Base-by-base conservation (phyloP, 768 basidiomycete genomes). In the Termitomyces sp. region DNA sequence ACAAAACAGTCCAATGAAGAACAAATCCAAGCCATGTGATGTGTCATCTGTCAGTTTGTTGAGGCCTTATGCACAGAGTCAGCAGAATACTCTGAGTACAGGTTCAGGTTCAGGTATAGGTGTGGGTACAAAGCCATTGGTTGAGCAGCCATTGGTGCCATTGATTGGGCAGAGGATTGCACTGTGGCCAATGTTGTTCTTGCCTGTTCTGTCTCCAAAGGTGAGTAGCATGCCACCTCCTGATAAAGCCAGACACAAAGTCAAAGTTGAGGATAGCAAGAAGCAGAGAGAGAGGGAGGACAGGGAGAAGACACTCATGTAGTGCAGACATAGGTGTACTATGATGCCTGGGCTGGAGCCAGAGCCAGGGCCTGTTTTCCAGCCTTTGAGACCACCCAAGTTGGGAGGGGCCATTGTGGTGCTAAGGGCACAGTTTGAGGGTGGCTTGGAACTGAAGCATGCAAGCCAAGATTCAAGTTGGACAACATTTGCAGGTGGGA, bases 301-400 rank as follows among this genome's bases (percentile, higher is more conserved):
- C 10, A 37, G 5, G 23, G 32, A 32, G 17, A 28, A 61, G 65
- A 3, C 71, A 71, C 65, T 70, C 32, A 72, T 25, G 68, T 70
- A 16, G 73, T 72, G 0, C 83, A 84, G 42, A 17, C 16, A 1
- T 63, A 81, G 77, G 66, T 77, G 80, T 40, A 82, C 81, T 3
- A 66, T 78, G 67, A 84, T 80, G 3, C 84, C 87, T 2, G 76
- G 73, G 0, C 85, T 84, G 34, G 48, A 49, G 34, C 73, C 76
- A 1, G 86, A 87, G 25, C 79, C 83, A 0, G 76, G 75, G 0
- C 79, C 78, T 0, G 79, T 83, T 0, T 83, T 88, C 70, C 79
- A 82, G 52, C 80, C 86, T 0, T 72, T 88, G 39, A 73, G 74
- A 2, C 83, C 83, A 10, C 75, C 83, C 1, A 73, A 68, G 41